Conservation (phyloP, 2,329 filamentous ascomycete species). For the Cladosporium sp. region DNA sequence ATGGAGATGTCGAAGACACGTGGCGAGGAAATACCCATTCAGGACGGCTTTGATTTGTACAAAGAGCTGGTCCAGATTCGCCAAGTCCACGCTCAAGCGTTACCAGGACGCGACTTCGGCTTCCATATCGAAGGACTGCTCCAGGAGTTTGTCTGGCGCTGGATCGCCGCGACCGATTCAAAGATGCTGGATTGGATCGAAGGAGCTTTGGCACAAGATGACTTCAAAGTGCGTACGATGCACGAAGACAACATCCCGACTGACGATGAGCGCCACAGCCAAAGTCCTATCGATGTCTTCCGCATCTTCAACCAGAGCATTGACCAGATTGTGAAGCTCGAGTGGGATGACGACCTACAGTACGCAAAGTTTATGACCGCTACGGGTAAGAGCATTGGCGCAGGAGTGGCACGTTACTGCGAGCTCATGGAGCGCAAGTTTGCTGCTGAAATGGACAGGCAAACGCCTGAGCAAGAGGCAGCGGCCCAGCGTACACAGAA, state of each 20-base stretch:
- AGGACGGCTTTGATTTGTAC: constrained; percentile 95
- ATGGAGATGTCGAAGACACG: constrained; percentile 70
- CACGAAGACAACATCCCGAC: constrained; percentile 53
- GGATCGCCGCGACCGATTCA: constrained; percentile 79
- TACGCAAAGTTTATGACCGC: constrained; percentile 98
- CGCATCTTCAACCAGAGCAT: constrained; percentile 90
- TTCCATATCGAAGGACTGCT: constrained; percentile 86
- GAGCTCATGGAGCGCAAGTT: constrained; percentile 86
- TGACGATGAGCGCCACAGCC: constrained; percentile 86
- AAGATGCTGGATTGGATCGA: constrained; percentile 84
- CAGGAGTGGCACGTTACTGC: constrained; percentile 84
- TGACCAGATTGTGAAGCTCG: constrained; percentile 79
- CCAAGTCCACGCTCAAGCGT: constrained; percentile 72
- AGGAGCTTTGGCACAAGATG: constrained; percentile 85
- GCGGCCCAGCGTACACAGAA: constrained; percentile 77
- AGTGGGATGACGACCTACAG: constrained; percentile 92
- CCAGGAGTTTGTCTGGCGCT: constrained; percentile 93
- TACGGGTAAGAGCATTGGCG: constrained; percentile 79
- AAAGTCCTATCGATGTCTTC: constrained; percentile 92
- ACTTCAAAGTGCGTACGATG: constrained; percentile 74
- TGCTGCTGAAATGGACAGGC: constrained; percentile 86
- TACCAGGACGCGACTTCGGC: constrained; percentile 73
- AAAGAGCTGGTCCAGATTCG: constrained; percentile 84
- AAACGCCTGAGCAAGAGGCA: constrained; percentile 83
- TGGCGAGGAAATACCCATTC: constrained; percentile 75